phyloP scores from a whole-genome alignment of 2,329 filamentous ascomycete species.

The Cercospora nicotianae region DNA sequence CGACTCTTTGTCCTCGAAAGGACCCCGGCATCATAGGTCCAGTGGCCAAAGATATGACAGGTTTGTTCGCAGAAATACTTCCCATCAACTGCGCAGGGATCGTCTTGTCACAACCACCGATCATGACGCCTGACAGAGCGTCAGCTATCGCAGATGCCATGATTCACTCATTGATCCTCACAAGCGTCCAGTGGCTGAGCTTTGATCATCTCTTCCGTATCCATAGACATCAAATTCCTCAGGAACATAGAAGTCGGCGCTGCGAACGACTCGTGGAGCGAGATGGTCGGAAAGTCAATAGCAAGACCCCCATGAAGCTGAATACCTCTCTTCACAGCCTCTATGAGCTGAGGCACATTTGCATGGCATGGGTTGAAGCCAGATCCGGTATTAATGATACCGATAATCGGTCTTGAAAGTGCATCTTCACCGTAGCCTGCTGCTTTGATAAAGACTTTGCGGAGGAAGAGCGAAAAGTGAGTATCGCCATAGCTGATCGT shows the following conservation, averaged over 20 bases:
- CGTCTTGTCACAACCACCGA: slow-evolving; percentile 71
- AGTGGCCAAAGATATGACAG: slow-evolving; percentile 66
- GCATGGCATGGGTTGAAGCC: slow-evolving; percentile 74
- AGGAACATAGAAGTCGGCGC: slow-evolving; percentile 73
- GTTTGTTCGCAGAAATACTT: slow-evolving; percentile 71
- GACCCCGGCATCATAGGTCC: slow-evolving; percentile 76
- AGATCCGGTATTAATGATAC: slow-evolving; percentile 72
- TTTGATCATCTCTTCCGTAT: slow-evolving; percentile 75
- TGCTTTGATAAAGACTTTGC: slow-evolving; percentile 76
- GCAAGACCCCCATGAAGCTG: slow-evolving; percentile 67
- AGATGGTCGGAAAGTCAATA: slow-evolving; percentile 73
- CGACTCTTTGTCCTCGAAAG: slow-evolving; percentile 62
- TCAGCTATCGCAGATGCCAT: background rate
- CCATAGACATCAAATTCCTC: slow-evolving; percentile 75
- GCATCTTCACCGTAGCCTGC: slow-evolving; percentile 72
- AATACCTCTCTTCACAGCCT: slow-evolving; percentile 67
- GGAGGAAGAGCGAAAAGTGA: slow-evolving; percentile 72
- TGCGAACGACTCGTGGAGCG: slow-evolving; percentile 68
- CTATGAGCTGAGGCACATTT: slow-evolving; percentile 69
- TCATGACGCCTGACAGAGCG: slow-evolving; percentile 22
- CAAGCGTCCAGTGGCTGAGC: slow-evolving; percentile 70
- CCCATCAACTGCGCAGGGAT: slow-evolving; percentile 75
- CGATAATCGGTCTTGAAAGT: slow-evolving; percentile 68
- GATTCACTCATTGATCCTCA: background rate
- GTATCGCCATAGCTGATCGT: slow-evolving; percentile 64